phyloP scores from a whole-genome alignment of 140 eudicot genomes.

The Bidens hawaiensis region DNA sequence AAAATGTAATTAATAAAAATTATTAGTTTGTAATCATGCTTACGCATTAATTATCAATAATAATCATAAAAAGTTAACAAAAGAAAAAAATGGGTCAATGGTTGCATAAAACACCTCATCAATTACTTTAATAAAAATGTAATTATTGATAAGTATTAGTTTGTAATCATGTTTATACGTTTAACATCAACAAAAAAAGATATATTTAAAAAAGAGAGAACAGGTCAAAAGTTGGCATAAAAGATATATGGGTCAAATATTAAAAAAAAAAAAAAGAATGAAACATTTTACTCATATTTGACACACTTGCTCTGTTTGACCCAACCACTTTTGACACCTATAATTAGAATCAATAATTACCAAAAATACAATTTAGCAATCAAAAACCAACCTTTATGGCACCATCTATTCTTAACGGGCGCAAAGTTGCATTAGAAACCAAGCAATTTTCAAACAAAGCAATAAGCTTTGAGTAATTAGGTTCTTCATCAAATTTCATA shows the following conservation, averaged over 20 bases:
- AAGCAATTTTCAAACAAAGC: constrained; percentile 45
- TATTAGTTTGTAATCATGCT: neutral
- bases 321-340: too few species aligned
- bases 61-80: neutral
- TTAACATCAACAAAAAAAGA: too few species aligned
- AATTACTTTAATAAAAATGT: too few species aligned
- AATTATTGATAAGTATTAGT: too few species aligned
- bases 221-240: too few species aligned
- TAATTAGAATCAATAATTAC: too few species aligned
- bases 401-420: constrained; percentile 58
- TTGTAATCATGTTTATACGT: too few species aligned
- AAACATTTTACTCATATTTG: neutral
- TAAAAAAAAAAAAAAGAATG: too few species aligned
- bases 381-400: constrained; percentile 46
- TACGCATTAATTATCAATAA: neutral
- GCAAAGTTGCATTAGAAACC: constrained; percentile 41
- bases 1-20: neutral
- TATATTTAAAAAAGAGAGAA: too few species aligned
- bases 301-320: too few species aligned
- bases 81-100: neutral
- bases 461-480: constrained; percentile 52
- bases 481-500: constrained; percentile 61
- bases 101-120: neutral
- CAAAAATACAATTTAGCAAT: neutral
- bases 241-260: too few species aligned